These are phyloP conservation scores for Amaranthus cruentus DNA, from an alignment of 148 eudicot species.

Conservation along the genomic window DNA sequence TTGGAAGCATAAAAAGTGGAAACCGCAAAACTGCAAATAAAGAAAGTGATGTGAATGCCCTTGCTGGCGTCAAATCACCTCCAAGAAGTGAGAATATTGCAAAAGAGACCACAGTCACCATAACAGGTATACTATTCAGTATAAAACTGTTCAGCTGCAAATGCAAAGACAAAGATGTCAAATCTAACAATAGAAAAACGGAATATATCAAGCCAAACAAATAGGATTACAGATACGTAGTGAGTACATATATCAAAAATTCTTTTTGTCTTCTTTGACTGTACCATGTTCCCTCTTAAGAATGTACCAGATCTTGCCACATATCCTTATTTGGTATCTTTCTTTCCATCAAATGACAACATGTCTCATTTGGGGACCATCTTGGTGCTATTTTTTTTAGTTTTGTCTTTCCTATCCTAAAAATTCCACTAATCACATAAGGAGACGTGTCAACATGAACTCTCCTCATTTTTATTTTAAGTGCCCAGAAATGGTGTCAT, in stretches of 20 bases:
- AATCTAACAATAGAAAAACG: neutral
- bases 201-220: neutral
- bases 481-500: too few relatives aligned
- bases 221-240: neutral
- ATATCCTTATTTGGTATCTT: too few relatives aligned
- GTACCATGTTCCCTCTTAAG: too few relatives aligned
- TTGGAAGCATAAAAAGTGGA: slow-evolving; percentile 95
- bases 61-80: slow-evolving; percentile 93
- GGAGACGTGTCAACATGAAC: too few relatives aligned
- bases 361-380: too few relatives aligned
- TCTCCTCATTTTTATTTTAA: too few relatives aligned
- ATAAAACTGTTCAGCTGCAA: slow-evolving; percentile 85
- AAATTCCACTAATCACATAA: too few relatives aligned
- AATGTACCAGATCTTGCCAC: too few relatives aligned
- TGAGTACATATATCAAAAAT: neutral
- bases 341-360: too few relatives aligned
- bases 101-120: slow-evolving; percentile 90
- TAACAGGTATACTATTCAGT: slow-evolving; percentile 81
- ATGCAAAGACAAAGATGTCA: slow-evolving; percentile 18
- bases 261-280: too few relatives aligned
- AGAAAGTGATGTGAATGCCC: slow-evolving; percentile 94
- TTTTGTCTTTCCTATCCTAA: too few relatives aligned
- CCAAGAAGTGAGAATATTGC: slow-evolving; percentile 87
- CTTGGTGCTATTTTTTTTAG: too few relatives aligned
- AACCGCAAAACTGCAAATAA: slow-evolving; percentile 82